Conservation (phyloP, 2,329 filamentous ascomycete genomes). For the Nannizziopsis barbatae region DNA sequence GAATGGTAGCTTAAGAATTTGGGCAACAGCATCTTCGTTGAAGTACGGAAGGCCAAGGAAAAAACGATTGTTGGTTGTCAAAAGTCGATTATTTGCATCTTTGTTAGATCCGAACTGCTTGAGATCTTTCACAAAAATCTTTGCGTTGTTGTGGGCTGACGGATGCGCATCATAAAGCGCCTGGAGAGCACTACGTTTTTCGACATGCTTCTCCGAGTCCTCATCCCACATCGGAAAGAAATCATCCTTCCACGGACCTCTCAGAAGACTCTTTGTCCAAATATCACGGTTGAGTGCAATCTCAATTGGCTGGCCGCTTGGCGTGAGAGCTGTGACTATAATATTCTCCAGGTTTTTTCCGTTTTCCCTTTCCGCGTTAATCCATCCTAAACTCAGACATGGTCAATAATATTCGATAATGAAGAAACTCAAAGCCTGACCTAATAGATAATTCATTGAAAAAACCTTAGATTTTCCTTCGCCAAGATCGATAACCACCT, state of each 20-base stretch:
- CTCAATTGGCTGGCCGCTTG: background rate
- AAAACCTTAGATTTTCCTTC: background rate
- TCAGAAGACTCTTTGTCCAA: background rate
- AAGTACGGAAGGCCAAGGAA: background rate
- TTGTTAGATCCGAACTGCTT: too few relatives aligned
- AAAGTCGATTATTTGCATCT: too few relatives aligned
- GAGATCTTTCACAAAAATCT: too few relatives aligned
- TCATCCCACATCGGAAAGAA: background rate
- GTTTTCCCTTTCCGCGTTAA: background rate
- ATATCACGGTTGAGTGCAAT: background rate
- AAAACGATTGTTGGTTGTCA: background rate
- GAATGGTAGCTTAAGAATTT: background rate
- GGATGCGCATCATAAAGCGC: too few relatives aligned
- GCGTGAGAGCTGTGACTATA: background rate
- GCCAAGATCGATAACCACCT: background rate
- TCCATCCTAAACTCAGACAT: background rate
- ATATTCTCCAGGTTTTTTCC: background rate
- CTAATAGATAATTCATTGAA: background rate
- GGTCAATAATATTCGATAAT: background rate
- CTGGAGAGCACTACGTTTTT: too few relatives aligned
- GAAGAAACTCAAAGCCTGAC: background rate
- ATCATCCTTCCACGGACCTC: background rate
- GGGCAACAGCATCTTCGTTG: background rate
- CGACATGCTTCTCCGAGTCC: background rate
- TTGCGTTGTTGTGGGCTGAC: too few relatives aligned